These are phyloP conservation scores for Phytophthora meadii DNA, from an alignment of 352 stramenopile genomes.

Conservation along the genomic window DNA sequence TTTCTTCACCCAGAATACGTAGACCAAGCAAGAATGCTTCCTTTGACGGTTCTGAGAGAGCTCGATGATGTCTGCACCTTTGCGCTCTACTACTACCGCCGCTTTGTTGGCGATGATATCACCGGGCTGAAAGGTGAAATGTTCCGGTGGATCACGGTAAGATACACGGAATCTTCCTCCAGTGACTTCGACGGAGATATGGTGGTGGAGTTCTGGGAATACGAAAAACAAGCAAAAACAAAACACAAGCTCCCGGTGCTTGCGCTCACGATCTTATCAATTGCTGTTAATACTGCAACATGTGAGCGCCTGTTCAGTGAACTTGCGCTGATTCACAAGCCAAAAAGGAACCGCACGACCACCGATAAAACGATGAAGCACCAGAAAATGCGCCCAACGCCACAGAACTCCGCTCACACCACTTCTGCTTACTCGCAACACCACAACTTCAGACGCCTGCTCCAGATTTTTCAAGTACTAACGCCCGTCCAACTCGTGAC, in stretches of 20 bases:
- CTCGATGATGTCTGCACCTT: neutral
- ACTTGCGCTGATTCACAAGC: constrained; percentile 18
- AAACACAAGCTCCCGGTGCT: constrained; percentile 25
- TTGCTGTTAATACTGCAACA: constrained; percentile 36
- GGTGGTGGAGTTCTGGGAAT: constrained; percentile 1
- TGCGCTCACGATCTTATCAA: constrained; percentile 20
- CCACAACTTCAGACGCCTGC: neutral
- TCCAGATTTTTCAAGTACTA: neutral
- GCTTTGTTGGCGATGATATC: neutral
- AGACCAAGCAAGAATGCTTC: neutral
- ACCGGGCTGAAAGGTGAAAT: neutral
- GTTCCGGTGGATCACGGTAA: neutral
- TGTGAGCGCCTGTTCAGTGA: constrained; percentile 38
- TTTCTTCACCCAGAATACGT: constrained; percentile 4
- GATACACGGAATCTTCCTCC: neutral
- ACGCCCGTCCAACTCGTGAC: neutral
- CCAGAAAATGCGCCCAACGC: neutral
- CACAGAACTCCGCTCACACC: constrained; percentile 1
- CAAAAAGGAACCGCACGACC: neutral
- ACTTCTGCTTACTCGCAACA: neutral
- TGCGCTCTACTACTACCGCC: constrained; percentile 2
- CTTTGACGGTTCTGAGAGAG: neutral
- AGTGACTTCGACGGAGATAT: neutral
- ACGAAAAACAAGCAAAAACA: neutral
- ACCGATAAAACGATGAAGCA: neutral